A percentile compares a stretch with the other conserved stretches of the same genome.
phyloP scores from a whole-genome alignment of 805 yeast genomes.

The Kuraishia ogatae region DNA sequence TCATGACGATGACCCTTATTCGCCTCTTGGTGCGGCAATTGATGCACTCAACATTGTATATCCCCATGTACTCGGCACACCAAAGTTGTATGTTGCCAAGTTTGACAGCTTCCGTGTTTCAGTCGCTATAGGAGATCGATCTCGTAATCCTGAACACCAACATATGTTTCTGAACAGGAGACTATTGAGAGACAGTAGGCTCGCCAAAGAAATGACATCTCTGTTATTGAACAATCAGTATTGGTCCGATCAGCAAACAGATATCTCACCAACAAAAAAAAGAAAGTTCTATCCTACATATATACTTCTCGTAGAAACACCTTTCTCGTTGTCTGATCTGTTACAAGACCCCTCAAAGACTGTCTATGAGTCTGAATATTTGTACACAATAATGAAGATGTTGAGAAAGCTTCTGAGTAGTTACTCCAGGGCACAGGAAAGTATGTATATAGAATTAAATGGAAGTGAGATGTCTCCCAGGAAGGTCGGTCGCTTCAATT shows the following conservation, averaged over 20 bases:
- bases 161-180: slow-evolving; percentile 3
- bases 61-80: not conserved
- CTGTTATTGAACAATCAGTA: not conserved
- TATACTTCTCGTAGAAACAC: not conserved
- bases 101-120: not conserved
- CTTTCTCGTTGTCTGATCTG: slow-evolving; percentile 19
- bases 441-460: no score
- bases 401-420: not conserved
- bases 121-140: no score
- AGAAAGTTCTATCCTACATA: not conserved
- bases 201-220: not conserved
- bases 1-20: no score
- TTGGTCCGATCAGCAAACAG: not conserved
- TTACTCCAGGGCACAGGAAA: no score
- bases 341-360: slow-evolving; percentile 30
- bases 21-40: not conserved
- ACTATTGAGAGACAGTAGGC: slow-evolving; percentile 2
- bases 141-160: no score
- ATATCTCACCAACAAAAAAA: not conserved
- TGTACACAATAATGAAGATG: not conserved
- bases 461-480: no score
- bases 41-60: not conserved
- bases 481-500: no score
- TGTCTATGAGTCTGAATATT: not conserved
- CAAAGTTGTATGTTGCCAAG: not conserved